Evolutionary conservation across 441 rosid genomes (phyloP), one percentile per base, ranked within the genome.

Genomic region (Pelargonium fulgidum): DNA sequence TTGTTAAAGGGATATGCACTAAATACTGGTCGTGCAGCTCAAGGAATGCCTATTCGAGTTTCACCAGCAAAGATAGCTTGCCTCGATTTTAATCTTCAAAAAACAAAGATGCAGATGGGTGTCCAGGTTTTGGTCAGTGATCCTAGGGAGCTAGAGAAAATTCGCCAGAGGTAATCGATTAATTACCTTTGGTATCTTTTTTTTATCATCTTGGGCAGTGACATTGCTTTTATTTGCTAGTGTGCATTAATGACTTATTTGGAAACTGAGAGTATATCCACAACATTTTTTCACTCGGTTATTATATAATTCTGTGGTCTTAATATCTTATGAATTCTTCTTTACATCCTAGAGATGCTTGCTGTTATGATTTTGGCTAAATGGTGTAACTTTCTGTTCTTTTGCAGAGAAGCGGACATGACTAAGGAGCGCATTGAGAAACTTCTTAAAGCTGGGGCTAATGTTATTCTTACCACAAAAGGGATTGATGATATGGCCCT

Each of bases 401-500:
- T 52, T 52, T 52, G 22, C 87, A 95, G 99, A 75, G 99, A 95
- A 79, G 87, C 95, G 75, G 97, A 95, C 81, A 84, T 89, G 96
- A 95, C 97, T 0, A 95, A 92, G 74, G 99, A 95, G 76, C 89
- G 98, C 17, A 95, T 95, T 74, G 95, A 83, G 73, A 95, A 95
- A 75, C 89, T 95, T 74, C 78, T 95, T 70, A 89, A 89, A 83
- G 95, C 93, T 81, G 99, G 99, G 56, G 99, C 99, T 9, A 92
- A 95, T 76, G 98, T 95, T 69, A 81, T 95, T 69, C 77, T 95
- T 72, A 95, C 99, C 52, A 95, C 98, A 10, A 95, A 95, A 81
- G 98, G 96, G 72, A 95, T 95, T 74, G 99, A 92, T 76, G 99
- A 92, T 88, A 95, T 95, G 99, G 93, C 98, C 64, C 91, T 95